Conservation (phyloP, 768 basidiomycete genomes). For the Leucosporidium yakuticum region DNA sequence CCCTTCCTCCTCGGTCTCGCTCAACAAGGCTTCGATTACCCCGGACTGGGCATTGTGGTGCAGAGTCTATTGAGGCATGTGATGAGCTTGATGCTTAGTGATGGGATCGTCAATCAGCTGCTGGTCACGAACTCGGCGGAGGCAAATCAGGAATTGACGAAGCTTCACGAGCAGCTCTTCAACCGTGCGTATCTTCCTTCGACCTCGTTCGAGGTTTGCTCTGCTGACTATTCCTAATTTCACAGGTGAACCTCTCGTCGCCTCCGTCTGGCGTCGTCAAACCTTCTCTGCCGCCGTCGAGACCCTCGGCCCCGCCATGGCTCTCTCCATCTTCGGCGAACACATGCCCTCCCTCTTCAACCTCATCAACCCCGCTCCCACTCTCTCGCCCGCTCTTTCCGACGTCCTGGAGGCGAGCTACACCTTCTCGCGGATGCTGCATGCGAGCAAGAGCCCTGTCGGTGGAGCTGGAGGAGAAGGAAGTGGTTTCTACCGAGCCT, state of each 20-base stretch:
- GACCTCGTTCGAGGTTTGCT: too few species aligned
- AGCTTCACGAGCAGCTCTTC: conserved; percentile 84
- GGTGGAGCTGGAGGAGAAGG: conserved; percentile 52
- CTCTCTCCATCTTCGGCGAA: conserved; percentile 60
- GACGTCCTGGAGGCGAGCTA: conserved; percentile 68
- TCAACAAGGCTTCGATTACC: conserved; percentile 30
- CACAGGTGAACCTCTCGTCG: conserved; percentile 78
- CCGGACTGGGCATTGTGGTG: conserved; percentile 29
- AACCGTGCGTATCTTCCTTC: conserved; percentile 53
- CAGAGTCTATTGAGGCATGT: conserved; percentile 76
- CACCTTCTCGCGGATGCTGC: conserved; percentile 77
- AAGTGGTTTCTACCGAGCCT: conserved; percentile 70
- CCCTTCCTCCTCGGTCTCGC: conserved; percentile 56
- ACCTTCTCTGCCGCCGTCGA: conserved; percentile 84
- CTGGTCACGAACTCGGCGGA: conserved; percentile 80
- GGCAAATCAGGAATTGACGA: conserved; percentile 73
- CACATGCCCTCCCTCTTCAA: conserved; percentile 62
- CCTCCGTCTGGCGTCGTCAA: conserved; percentile 80
- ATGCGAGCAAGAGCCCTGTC: conserved; percentile 54
- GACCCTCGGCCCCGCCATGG: conserved; percentile 64
- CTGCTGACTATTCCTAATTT: neutral
- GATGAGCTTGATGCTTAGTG: conserved; percentile 62
- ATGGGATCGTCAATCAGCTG: conserved; percentile 76
- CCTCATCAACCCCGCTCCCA: conserved; percentile 47
- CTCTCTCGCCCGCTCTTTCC: conserved; percentile 46